These are phyloP conservation scores for Cicer pinnatifidum DNA, from an alignment of 306 rosid genomes.

Conservation along the genomic window DNA sequence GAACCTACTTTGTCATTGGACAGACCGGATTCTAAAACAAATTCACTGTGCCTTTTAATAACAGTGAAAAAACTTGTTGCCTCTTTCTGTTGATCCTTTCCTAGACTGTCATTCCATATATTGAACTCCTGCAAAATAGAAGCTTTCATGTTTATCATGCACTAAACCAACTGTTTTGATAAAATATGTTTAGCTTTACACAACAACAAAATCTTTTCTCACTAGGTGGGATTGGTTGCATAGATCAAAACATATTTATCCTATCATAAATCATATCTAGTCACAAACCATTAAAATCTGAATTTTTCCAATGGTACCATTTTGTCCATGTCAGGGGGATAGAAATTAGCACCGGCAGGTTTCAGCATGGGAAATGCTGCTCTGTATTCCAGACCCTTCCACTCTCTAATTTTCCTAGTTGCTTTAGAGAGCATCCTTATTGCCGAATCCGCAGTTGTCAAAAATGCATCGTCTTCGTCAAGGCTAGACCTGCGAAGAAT, in stretches of 20 bases:
- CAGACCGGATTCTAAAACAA: conserved; percentile 56
- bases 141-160: conserved; percentile 36
- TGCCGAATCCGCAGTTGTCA: conserved; percentile 92
- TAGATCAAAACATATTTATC: background rate
- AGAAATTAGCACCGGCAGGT: conserved; percentile 93
- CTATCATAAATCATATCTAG: conserved; percentile 24
- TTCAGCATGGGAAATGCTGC: conserved; percentile 78
- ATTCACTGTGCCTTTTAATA: conserved; percentile 74
- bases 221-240: background rate
- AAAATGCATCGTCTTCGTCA: conserved; percentile 82
- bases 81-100: conserved; percentile 61
- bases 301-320: conserved; percentile 53
- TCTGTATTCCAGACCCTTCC: conserved; percentile 91
- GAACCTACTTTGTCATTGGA: conserved; percentile 43
- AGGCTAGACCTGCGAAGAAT: conserved; percentile 72
- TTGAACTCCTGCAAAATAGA: conserved; percentile 76
- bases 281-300: background rate
- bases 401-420: conserved; percentile 60
- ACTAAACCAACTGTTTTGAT: conserved; percentile 35
- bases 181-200: conserved; percentile 25
- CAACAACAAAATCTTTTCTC: background rate
- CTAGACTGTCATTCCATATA: conserved; percentile 73
- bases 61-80: conserved; percentile 82
- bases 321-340: conserved; percentile 96
- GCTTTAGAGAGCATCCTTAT: conserved; percentile 68